Percentiles rank a stretch among this genome's conserved stretches.
phyloP scores from a whole-genome alignment of 768 basidiomycete genomes.

The Tulasnella sp. region DNA sequence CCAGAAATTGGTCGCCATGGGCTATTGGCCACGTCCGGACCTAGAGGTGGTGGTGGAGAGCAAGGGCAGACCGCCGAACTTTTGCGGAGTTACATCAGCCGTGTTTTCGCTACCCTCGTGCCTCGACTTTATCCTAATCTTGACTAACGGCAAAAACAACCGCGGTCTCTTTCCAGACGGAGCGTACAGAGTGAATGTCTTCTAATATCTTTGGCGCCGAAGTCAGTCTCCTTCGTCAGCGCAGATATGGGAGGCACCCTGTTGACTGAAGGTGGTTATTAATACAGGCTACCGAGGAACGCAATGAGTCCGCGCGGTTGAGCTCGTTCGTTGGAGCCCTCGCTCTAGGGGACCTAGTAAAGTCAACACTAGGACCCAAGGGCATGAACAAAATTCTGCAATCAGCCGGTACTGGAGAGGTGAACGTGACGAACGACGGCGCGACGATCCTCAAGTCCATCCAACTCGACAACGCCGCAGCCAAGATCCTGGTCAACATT shows the following conservation, averaged over 20 bases:
- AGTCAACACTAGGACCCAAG: constrained; percentile 97
- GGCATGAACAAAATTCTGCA: constrained; percentile 99
- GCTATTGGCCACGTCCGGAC: neutral
- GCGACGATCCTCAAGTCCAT: constrained; percentile 98
- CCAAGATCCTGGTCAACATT: constrained; percentile 99
- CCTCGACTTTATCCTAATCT: constrained; percentile 14
- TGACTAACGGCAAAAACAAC: neutral
- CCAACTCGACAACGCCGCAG: constrained; percentile 96
- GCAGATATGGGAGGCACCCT: neutral
- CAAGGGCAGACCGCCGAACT: constrained; percentile 22
- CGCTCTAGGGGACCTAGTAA: constrained; percentile 96
- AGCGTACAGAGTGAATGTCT: constrained; percentile 21
- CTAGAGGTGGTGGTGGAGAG: constrained; percentile 23
- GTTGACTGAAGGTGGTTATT: constrained; percentile 27
- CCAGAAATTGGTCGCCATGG: constrained; percentile 95
- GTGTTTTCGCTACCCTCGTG: constrained; percentile 14
- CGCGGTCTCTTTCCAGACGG: neutral
- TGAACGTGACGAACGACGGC: constrained; percentile 98
- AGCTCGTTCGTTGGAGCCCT: constrained; percentile 97
- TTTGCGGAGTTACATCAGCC: constrained; percentile 13
- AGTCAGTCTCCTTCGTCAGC: constrained; percentile 17
- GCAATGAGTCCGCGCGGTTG: constrained; percentile 96
- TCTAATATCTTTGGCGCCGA: constrained; percentile 32
- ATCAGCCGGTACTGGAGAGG: constrained; percentile 83
- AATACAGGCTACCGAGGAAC: constrained; percentile 60